phyloP scores from a whole-genome alignment of 2,329 filamentous ascomycete species.

The Aspergillus sp. region DNA sequence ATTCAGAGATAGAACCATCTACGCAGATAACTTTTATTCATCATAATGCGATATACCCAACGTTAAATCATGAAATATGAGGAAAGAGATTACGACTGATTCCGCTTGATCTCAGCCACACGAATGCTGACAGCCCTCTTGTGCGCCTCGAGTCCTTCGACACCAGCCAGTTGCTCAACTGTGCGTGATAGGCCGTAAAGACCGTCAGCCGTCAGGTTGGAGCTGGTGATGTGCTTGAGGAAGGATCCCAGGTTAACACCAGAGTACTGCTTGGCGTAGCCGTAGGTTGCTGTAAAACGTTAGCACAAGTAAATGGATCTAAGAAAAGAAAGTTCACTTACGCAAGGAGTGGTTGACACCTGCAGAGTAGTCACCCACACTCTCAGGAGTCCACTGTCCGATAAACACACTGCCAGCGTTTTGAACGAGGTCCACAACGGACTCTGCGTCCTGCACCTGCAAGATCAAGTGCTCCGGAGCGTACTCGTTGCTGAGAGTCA shows the following conservation, averaged over 20 bases:
- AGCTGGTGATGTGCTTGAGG: constrained; percentile 95
- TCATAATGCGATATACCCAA: not conserved
- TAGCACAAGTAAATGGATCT: constrained; percentile 10
- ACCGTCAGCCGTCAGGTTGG: constrained; percentile 78
- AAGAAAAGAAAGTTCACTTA: constrained; percentile 48
- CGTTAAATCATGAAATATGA: not conserved
- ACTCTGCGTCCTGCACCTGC: constrained; percentile 71
- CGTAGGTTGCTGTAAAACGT: constrained; percentile 69
- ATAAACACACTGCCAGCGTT: constrained; percentile 97
- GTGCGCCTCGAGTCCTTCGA: constrained; percentile 93
- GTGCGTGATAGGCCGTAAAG: constrained; percentile 77
- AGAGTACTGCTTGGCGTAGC: constrained; percentile 96
- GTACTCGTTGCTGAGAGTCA: constrained; percentile 83
- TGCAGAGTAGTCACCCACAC: constrained; percentile 94
- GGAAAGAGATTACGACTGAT: constrained; percentile 2
- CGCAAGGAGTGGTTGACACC: constrained; percentile 96
- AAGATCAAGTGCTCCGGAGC: constrained; percentile 95
- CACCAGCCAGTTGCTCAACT: constrained; percentile 90
- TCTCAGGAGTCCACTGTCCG: constrained; percentile 93
- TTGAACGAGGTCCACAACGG: constrained; percentile 69
- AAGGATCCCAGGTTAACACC: constrained; percentile 95
- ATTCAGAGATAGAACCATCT: not conserved
- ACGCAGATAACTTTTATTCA: not conserved
- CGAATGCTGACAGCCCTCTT: constrained; percentile 64
- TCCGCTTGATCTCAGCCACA: constrained; percentile 41